Percentiles rank a stretch among this genome's conserved stretches.
Conservation (phyloP, 225 moss, liverwort and hornwort genomes). For the Ulota crispa region DNA sequence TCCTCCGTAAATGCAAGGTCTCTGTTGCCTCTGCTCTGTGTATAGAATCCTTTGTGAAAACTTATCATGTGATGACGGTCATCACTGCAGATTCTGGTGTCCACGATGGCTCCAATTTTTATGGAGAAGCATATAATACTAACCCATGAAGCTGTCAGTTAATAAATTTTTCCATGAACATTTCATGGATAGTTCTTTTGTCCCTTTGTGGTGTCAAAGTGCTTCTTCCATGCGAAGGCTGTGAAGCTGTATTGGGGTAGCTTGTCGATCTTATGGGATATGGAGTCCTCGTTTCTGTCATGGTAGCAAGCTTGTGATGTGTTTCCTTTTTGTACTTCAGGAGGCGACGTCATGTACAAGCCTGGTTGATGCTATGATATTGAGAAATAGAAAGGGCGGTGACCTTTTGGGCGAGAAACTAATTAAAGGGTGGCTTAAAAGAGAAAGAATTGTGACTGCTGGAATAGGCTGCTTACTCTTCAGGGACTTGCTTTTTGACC, state of each 20-base stretch:
- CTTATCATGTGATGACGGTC: slow-evolving; percentile 6
- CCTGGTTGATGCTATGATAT: not conserved
- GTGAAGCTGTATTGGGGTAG: not conserved
- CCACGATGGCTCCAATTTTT: not conserved
- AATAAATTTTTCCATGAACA: not conserved
- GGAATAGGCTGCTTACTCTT: not conserved
- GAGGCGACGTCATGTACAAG: too few species aligned
- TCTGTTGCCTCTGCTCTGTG: slow-evolving; percentile 21
- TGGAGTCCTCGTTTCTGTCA: too few species aligned
- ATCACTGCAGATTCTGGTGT: not conserved
- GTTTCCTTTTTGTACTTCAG: too few species aligned
- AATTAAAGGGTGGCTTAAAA: not conserved
- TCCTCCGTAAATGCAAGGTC: slow-evolving; percentile 4
- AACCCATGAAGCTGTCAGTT: not conserved
- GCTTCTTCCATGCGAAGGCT: not conserved
- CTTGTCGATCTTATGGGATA: not conserved
- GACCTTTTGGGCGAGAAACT: too few species aligned
- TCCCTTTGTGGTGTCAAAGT: not conserved
- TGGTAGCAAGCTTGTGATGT: too few species aligned
- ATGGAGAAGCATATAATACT: not conserved
- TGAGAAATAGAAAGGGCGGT: not conserved
- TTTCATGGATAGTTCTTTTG: not conserved
- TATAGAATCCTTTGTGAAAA: slow-evolving; percentile 14
- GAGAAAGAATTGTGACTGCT: not conserved
- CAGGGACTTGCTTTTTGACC: not conserved